These are phyloP conservation scores for Tetrapyrgos nigripes DNA, from an alignment of 1,284 basidiomycete genomes.

Conservation along the genomic window DNA sequence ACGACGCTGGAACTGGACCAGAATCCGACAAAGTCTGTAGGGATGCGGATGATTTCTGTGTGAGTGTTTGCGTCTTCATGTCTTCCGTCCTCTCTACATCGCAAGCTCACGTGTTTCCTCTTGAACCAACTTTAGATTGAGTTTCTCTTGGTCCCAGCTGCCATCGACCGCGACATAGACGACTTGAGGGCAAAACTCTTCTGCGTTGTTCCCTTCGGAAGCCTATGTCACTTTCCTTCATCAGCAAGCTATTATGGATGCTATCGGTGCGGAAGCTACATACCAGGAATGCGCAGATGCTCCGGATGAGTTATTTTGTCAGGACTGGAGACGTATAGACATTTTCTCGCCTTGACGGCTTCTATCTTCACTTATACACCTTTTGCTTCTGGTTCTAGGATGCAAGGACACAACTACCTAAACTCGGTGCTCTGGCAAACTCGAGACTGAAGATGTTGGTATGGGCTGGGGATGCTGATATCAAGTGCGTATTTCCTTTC, in stretches of 20 bases:
- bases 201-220: conserved; percentile 60
- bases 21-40: conserved; percentile 55
- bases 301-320: conserved; percentile 45
- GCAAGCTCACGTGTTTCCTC: background rate
- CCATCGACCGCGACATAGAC: conserved; percentile 57
- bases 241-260: conserved; percentile 37
- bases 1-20: conserved; percentile 52
- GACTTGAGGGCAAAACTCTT: conserved; percentile 64
- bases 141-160: conserved; percentile 54
- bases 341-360: background rate
- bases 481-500: conserved; percentile 48
- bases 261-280: conserved; percentile 57
- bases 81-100: background rate
- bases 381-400: conserved; percentile 39
- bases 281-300: conserved; percentile 56
- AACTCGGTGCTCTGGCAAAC: conserved; percentile 57
- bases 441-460: conserved; percentile 62
- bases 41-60: conserved; percentile 62
- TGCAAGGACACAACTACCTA: conserved; percentile 58
- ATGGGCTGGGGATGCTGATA: conserved; percentile 73
- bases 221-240: conserved; percentile 57
- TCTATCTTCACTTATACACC: too few relatives aligned
- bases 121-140: conserved; percentile 40
- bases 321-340: conserved; percentile 45
- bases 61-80: conserved; percentile 36